Base-by-base conservation (phyloP, 176 grass and related monocot genomes). In the barley (Hordeum vulgare) region DNA sequence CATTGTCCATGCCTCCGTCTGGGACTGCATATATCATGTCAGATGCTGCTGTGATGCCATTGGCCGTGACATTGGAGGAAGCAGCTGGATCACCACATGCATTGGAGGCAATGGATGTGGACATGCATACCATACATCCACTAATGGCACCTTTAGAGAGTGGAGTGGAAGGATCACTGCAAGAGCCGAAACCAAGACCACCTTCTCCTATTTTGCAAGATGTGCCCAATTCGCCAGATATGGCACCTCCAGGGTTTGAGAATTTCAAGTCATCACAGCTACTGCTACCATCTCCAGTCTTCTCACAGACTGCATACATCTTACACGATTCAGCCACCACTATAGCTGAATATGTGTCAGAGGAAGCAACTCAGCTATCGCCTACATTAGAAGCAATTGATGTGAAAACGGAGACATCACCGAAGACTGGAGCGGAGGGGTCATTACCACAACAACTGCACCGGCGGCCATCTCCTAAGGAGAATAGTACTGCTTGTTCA, bases 161-260 rank as follows among this genome's bases (percentile, higher is more conserved):
- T 76, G 59, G 71, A 65, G 31, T 75, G 41, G 58, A 75, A 39
- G 69, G 37, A 31, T 66, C 60, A 24, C 35, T 39, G 71, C 71
- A 62, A 76, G 27, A 66, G 28, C 58, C 40, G 27, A 54, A 44
- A 4, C n/a, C 61, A 45, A 81, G 51, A 71, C 34, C 23, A 70
- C 41, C 71, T 81, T 81, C 70, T 62, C 71, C 53, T 62, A 75
- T 5, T 33, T 41, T 58, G 33, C 53, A 77, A 75, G 37, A 15
- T 9, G 33, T 26, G 8, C 24, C 83, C 20, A 76, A 54, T 77
- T 85, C 41, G 9, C 41, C 63, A 21, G 54, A 85, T 77, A 57
- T 28, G 60, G 75, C 66, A 62, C 88, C 83, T 34, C 83, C 78
- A 28, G 83, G 72, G 21, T 82, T 85, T 82, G 78, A 85, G 35